Base-by-base conservation (phyloP, 768 basidiomycete species). In the Inosperma sp. region DNA sequence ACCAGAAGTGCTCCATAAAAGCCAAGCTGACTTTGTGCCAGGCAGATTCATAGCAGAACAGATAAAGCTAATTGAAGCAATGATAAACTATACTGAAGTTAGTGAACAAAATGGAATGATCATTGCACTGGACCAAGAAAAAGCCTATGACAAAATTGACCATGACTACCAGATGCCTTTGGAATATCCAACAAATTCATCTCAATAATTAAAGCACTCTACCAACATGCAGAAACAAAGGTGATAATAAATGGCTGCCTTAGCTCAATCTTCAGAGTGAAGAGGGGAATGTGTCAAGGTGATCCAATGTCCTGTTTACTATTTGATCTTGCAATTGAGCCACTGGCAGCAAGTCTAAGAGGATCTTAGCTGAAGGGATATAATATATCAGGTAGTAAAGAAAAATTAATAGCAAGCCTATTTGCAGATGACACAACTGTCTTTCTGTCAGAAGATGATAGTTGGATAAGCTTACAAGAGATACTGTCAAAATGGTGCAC, bases 1-100 rank as follows among this genome's bases (percentile, higher is more conserved):
- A 0, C 53, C 53, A 0, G 13, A 17, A 2, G 19, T 71, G 0
- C 60, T 75, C 0, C 69, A 75, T 50, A n/a, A 10, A 2, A 56
- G 68, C 58, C 75, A 75, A 52, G 64, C 72, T 0, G 74, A 73
- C 0, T 77, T 77, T 21, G 57, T 77, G 0, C 59, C 49, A 8
- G 65, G 63, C 0, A 17, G 69, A 6, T 43, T 51, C 0, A 64
- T 2, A n/a, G n/a, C n/a, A n/a, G n/a, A n/a, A n/a, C n/a, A n/a
- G n/a, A n/a, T n/a, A n/a, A n/a, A n/a, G n/a, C 64, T 75, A 0
- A 48, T 63, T 0, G 54, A 65, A 14, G 21, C 59, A 0, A 63
- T 73, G 33, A 53, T 69, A 0, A 16, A 56, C 2, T 53, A 59
- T 7, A 59, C 59, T 3, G 65, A 71, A 47, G 14, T 21, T 21